A percentile compares a stretch with the other conserved stretches of the same genome.
These are phyloP conservation scores for Begonia loranthoides DNA, from an alignment of 306 rosid species.

Conservation along the genomic window DNA sequence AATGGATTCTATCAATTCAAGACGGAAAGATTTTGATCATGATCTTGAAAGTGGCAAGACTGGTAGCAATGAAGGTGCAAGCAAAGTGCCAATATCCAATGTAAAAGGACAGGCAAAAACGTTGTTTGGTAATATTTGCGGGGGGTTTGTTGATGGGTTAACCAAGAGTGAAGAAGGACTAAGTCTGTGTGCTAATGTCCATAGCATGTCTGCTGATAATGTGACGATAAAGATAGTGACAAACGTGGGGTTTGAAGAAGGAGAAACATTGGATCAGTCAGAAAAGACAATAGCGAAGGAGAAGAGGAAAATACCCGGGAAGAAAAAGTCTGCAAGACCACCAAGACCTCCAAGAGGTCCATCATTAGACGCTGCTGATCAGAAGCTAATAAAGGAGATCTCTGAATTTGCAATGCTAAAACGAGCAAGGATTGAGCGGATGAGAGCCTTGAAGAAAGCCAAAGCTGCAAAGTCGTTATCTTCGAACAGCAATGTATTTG, in stretches of 20 bases:
- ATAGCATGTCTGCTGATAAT: slow-evolving; percentile 16
- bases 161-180: slow-evolving; percentile 26
- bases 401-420: slow-evolving; percentile 47
- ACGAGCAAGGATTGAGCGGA: slow-evolving; percentile 46
- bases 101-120: slow-evolving; percentile 25
- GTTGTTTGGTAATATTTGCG: slow-evolving; percentile 24
- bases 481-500: slow-evolving; percentile 30
- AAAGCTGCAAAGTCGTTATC: slow-evolving; percentile 34
- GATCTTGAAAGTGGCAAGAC: slow-evolving; percentile 13
- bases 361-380: slow-evolving; percentile 50
- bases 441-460: slow-evolving; percentile 38
- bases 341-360: slow-evolving; percentile 73
- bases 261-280: slow-evolving; percentile 7
- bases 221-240: slow-evolving; percentile 23
- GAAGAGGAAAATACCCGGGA: slow-evolving; percentile 16
- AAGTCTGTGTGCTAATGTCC: slow-evolving; percentile 25
- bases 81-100: slow-evolving; percentile 20
- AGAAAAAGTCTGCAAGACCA: slow-evolving; percentile 49
- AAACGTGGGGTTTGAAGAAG: slow-evolving; percentile 22
- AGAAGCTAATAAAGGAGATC: slow-evolving; percentile 45
- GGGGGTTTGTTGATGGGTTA: slow-evolving; percentile 34
- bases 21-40: slow-evolving; percentile 8
- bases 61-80: slow-evolving; percentile 45
- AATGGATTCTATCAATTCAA: slow-evolving; percentile 5
- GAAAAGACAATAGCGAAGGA: slow-evolving; percentile 13